Evolutionary conservation across 192 early-diverging fungal species (phyloP).

Genomic region (Glomus cerebriforme): DNA sequence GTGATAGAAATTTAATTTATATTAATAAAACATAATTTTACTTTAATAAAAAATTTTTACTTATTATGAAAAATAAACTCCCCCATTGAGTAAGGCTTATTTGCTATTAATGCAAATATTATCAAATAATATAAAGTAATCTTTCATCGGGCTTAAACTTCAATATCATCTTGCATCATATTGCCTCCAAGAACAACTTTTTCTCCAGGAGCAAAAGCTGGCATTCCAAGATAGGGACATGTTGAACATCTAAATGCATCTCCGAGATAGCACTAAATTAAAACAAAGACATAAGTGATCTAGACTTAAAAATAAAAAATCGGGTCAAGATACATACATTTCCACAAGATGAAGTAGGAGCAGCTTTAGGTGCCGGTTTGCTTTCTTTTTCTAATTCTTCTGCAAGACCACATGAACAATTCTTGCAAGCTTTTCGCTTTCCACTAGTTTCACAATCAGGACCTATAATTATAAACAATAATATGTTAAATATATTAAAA

Average conservation of each 20-base stretch:
- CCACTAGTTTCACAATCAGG: constrained; percentile 70
- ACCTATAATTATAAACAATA: constrained; percentile 34
- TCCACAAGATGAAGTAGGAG: constrained; percentile 58
- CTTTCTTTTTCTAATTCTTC: constrained; percentile 68
- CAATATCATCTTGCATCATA: constrained; percentile 69
- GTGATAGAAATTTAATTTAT: too few species aligned
- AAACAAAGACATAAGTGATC: constrained; percentile 28
- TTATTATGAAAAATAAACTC: too few species aligned
- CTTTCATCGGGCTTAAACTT: too few species aligned
- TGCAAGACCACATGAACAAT: constrained; percentile 92
- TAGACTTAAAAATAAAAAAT: neutral
- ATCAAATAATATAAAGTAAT: too few species aligned
- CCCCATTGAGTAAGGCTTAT: too few species aligned
- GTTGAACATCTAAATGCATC: constrained; percentile 96
- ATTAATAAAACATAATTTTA: too few species aligned
- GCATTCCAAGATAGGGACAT: constrained; percentile 97
- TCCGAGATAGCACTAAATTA: constrained; percentile 80
- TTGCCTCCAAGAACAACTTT: constrained; percentile 86
- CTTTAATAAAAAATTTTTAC: too few species aligned
- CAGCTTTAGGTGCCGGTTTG: constrained; percentile 33
- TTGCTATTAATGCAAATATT: too few species aligned
- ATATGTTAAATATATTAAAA: constrained; percentile 9
- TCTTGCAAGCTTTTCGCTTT: constrained; percentile 95
- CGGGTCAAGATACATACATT: constrained; percentile 16
- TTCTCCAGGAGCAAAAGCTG: constrained; percentile 94